phyloP scores from a whole-genome alignment of 176 grass and related monocot species.

The Oryza glumipatula region DNA sequence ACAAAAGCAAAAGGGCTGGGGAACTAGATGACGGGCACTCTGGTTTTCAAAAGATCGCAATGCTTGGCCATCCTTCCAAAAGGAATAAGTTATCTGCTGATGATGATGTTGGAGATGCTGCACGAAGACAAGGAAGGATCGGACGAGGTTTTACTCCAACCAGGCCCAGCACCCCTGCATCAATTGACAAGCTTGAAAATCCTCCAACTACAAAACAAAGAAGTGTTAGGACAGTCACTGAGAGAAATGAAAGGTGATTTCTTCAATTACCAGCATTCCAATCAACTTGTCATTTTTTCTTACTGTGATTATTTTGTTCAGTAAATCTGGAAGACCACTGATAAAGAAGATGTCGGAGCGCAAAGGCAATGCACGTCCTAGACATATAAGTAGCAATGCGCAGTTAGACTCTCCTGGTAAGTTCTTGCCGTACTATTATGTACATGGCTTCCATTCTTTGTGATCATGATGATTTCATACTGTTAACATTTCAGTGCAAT shows the following conservation, averaged over 20 bases:
- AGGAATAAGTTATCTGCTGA: constrained; percentile 71
- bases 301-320: constrained; percentile 44
- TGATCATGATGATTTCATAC: constrained; percentile 33
- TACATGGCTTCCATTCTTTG: constrained; percentile 26
- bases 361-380: constrained; percentile 61
- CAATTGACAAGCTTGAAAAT: constrained; percentile 78
- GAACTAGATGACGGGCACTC: constrained; percentile 66
- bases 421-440: not conserved
- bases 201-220: constrained; percentile 71
- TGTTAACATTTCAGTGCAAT: constrained; percentile 57
- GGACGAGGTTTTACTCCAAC: constrained; percentile 60
- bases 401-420: constrained; percentile 66
- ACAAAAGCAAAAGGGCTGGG: constrained; percentile 69
- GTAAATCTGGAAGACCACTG: constrained; percentile 79
- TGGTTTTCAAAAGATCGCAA: constrained; percentile 72
- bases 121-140: constrained; percentile 62
- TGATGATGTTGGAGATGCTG: constrained; percentile 72
- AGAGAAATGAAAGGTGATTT: constrained; percentile 81
- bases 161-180: constrained; percentile 57
- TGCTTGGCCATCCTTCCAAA: constrained; percentile 75
- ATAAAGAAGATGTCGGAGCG: constrained; percentile 83
- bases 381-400: constrained; percentile 56
- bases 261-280: constrained; percentile 29
- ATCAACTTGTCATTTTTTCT: constrained; percentile 34
- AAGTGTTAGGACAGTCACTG: constrained; percentile 71